Conservation (phyloP, 1,284 basidiomycete genomes). For the Jaminaea rosea region DNA sequence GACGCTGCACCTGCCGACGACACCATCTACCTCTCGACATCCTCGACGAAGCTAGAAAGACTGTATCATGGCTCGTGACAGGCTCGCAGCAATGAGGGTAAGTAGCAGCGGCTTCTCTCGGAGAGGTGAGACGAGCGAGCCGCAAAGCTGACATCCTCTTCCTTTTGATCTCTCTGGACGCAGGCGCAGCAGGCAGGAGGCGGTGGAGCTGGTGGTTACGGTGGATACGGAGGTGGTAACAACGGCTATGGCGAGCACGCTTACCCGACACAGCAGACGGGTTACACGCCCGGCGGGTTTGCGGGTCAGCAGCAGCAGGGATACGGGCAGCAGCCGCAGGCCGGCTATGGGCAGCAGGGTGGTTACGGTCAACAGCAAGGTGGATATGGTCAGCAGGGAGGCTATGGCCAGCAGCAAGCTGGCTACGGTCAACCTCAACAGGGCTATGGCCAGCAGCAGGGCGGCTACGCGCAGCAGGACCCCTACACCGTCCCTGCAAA, state of each 20-base stretch:
- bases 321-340: constrained; percentile 4
- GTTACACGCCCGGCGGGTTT: constrained; percentile 6
- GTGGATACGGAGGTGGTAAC: constrained; percentile 43
- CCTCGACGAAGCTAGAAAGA: too few relatives aligned
- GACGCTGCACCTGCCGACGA: too few relatives aligned
- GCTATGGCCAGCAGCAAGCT: constrained; percentile 2
- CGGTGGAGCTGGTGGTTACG: constrained; percentile 21
- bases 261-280: constrained; percentile 38
- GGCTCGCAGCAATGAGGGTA: constrained; percentile 31
- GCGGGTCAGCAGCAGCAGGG: constrained; percentile 6
- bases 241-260: constrained; percentile 46
- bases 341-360: neutral
- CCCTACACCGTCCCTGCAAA: constrained; percentile 2
- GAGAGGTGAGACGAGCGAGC: too few relatives aligned
- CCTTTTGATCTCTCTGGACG: too few relatives aligned
- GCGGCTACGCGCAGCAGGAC: constrained; percentile 18
- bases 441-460: constrained; percentile 18
- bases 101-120: constrained; percentile 4
- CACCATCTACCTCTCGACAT: too few relatives aligned
- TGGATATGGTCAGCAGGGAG: constrained; percentile 11
- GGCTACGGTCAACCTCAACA: constrained; percentile 5
- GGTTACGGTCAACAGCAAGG: constrained; percentile 19
- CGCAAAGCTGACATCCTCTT: too few relatives aligned
- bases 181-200: constrained; percentile 13
- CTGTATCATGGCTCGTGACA: constrained; percentile 24